Evolutionary conservation across 2,329 filamentous ascomycete genomes (phyloP), one percentile per base, ranked within the genome.

Genomic region (Xylariales sp.): DNA sequence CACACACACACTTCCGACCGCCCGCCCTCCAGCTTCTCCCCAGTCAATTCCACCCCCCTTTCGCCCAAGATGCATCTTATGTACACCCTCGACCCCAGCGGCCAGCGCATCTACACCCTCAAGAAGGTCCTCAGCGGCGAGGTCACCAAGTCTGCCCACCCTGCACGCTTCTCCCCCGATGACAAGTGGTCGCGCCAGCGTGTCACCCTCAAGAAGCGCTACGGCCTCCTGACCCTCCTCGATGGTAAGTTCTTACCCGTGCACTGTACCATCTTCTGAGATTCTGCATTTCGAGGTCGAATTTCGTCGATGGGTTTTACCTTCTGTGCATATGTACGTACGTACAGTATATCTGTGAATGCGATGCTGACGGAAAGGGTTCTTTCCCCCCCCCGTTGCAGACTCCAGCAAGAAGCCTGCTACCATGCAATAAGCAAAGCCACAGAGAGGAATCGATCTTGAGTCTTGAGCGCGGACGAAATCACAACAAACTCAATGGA

Each of bases 151-250:
- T 93, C 86, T 38, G 93, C 93, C 40, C 91, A 97, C 70, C 91
- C 93, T 32, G 93, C 93, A 29, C 79, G 93, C 52, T 98, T 97
- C 75, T 95, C 88, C 32, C 93, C 93, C 47, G 93, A 98, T 69
- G 93, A 98, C 76, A 95, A 96, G 76, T 97, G 94, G 78, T 95
- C 89, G 57, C 86, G 88, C 60, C 91, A 97, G 70, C 82, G 93
- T 53, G 89, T 97, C 34, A 94, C 89, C 15, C 76, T 97, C 56
- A 95, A 96, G 83, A 89, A 87, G 72, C 78, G 93, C 58, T 97
- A 95, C 60, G 84, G 84, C 33, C 75, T 96, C 47, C 79, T 97
- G 45, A 70, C 95, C 62, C 93, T 86, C 38, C 88, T 95, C 74
- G 84, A 71, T 61, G 70, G 73, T 77, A 48, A 47, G 70, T 69